Evolutionary conservation across 495 filamentous ascomycete species (phyloP).

Genomic region (Lentithecium fluviatile): DNA sequence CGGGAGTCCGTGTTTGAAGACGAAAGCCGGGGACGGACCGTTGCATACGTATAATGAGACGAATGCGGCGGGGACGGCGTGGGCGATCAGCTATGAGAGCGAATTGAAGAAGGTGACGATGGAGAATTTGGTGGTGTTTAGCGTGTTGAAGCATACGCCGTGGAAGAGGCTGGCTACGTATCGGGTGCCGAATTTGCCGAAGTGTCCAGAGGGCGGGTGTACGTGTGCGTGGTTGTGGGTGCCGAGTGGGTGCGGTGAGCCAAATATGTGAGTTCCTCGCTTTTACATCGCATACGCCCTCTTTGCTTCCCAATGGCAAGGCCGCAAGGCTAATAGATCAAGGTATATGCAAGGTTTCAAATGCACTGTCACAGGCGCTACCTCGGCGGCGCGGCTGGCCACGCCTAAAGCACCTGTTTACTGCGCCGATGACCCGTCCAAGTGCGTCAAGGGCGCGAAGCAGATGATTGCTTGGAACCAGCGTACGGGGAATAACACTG

Average conservation of each 20-base stretch:
- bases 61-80: constrained; percentile 52
- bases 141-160: constrained; percentile 50
- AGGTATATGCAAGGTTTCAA: constrained; percentile 55
- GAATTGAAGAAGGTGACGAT: constrained; percentile 50
- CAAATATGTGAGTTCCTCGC: constrained; percentile 42
- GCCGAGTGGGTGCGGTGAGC: constrained; percentile 50
- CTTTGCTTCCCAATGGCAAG: no score
- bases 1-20: constrained; percentile 16
- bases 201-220: constrained; percentile 53
- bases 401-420: constrained; percentile 46
- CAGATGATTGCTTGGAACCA: constrained; percentile 57
- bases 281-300: background rate
- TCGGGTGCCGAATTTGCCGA: constrained; percentile 49
- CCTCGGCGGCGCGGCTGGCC: constrained; percentile 49
- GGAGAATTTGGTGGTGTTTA: constrained; percentile 56
- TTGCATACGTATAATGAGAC: constrained; percentile 50
- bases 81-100: constrained; percentile 55
- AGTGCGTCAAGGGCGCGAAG: constrained; percentile 55
- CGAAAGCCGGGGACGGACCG: constrained; percentile 40
- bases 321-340: background rate
- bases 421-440: constrained; percentile 45
- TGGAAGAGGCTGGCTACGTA: constrained; percentile 54
- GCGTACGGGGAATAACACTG: constrained; percentile 46
- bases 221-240: constrained; percentile 60
- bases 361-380: constrained; percentile 41